Percentiles rank a stretch among this genome's conserved stretches.
These are phyloP conservation scores for Ascochyta fabae DNA, from an alignment of 2,329 filamentous ascomycete genomes.

Conservation along the genomic window DNA sequence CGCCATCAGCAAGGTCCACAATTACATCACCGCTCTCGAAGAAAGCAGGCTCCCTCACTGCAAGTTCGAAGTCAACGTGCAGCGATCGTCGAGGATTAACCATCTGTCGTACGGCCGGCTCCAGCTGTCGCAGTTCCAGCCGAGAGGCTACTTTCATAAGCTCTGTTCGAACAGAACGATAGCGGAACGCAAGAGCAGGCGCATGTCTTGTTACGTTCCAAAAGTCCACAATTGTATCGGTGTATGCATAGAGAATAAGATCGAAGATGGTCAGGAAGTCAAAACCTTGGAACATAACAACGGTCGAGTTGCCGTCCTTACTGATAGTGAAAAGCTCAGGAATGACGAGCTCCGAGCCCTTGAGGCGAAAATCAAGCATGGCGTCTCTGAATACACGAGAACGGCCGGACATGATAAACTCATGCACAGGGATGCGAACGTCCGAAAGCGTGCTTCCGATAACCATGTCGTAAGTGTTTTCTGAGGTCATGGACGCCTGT, in stretches of 20 bases:
- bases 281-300: conserved; percentile 71
- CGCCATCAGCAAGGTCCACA: conserved; percentile 77
- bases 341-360: conserved; percentile 61
- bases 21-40: conserved; percentile 82
- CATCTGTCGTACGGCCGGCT: conserved; percentile 79
- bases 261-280: conserved; percentile 84
- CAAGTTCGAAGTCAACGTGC: conserved; percentile 72
- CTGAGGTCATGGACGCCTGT: conserved; percentile 43
- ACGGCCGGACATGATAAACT: conserved; percentile 78
- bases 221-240: conserved; percentile 78
- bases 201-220: conserved; percentile 80
- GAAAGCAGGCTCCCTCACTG: conserved; percentile 71
- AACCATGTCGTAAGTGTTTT: conserved; percentile 53
- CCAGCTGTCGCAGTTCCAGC: conserved; percentile 73
- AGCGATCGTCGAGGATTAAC: conserved; percentile 68
- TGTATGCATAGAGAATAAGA: conserved; percentile 79
- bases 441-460: conserved; percentile 67
- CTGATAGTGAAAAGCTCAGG: conserved; percentile 67
- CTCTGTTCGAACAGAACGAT: conserved; percentile 80
- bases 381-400: conserved; percentile 69
- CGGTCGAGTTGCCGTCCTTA: conserved; percentile 57
- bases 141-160: conserved; percentile 83
- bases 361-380: conserved; percentile 64
- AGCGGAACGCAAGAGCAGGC: conserved; percentile 71
- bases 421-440: conserved; percentile 78